Conservation (phyloP, 202 grass and related monocot species). For the Setaria viridis region DNA sequence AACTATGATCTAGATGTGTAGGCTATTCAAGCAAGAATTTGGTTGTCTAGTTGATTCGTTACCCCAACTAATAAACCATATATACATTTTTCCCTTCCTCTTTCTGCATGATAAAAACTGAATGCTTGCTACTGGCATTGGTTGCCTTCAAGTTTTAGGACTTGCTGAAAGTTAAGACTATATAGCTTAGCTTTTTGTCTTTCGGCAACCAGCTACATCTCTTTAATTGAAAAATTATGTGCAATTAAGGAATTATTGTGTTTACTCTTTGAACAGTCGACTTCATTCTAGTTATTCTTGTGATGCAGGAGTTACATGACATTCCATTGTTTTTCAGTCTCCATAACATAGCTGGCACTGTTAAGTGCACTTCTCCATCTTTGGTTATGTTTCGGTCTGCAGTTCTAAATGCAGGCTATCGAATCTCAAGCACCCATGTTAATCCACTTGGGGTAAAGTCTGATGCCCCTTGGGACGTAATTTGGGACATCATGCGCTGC, state of each 20-base stretch:
- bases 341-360: slow-evolving; percentile 88
- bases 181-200: slow-evolving; percentile 41
- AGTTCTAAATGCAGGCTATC: slow-evolving; percentile 93
- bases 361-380: slow-evolving; percentile 89
- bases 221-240: slow-evolving; percentile 6
- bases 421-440: slow-evolving; percentile 81
- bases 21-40: not conserved
- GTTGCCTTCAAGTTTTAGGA: not conserved
- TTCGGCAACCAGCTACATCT: not conserved
- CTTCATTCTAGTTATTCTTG: slow-evolving; percentile 36
- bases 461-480: slow-evolving; percentile 93
- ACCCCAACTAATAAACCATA: slow-evolving; percentile 27
- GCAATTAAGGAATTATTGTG: slow-evolving; percentile 16
- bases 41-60: not conserved
- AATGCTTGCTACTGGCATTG: not conserved
- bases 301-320: slow-evolving; percentile 84
- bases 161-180: slow-evolving; percentile 12
- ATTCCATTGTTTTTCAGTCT: slow-evolving; percentile 92
- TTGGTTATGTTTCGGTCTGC: slow-evolving; percentile 86
- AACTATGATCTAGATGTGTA: slow-evolving; percentile 7
- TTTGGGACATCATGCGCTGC: slow-evolving; percentile 99
- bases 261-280: slow-evolving; percentile 7
- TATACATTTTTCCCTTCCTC: not conserved
- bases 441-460: slow-evolving; percentile 83
- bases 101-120: slow-evolving; percentile 23